Percentiles rank a stretch among this genome's conserved stretches.
phyloP scores from a whole-genome alignment of 331 rosid species.

The Cucumis variabilis region DNA sequence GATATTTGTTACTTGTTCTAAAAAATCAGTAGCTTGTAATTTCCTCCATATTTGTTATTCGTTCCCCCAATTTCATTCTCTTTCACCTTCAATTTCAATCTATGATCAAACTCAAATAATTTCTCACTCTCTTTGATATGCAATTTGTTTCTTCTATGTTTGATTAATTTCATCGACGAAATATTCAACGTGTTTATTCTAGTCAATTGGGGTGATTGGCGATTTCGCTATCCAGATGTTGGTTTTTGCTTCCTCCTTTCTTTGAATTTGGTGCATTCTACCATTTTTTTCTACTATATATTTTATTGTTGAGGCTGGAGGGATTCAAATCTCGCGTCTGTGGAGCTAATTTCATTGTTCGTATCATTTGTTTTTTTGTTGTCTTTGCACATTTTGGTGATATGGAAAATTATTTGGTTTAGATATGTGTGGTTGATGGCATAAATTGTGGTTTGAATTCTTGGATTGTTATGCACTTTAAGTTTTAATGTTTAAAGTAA shows the following conservation, averaged over 20 bases:
- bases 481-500: too few species aligned
- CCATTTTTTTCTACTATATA: neutral
- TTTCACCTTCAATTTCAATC: too few species aligned
- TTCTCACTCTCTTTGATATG: too few species aligned
- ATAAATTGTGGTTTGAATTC: neutral
- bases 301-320: constrained; percentile 38
- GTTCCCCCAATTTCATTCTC: too few species aligned
- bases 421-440: constrained; percentile 1
- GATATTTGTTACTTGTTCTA: neutral
- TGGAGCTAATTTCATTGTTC: constrained; percentile 41
- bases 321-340: constrained; percentile 51
- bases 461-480: neutral
- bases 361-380: neutral
- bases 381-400: constrained; percentile 7
- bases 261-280: neutral
- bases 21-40: constrained; percentile 21
- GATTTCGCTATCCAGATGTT: constrained; percentile 51
- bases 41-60: too few species aligned
- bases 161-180: too few species aligned
- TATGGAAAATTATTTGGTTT: neutral
- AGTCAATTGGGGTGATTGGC: constrained; percentile 8
- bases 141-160: too few species aligned
- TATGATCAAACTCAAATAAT: too few species aligned
- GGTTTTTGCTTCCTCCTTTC: constrained; percentile 1
- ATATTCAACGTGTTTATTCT: too few species aligned